Base-by-base conservation (phyloP, 495 filamentous ascomycete genomes). In the Penicillium bovifimosum region DNA sequence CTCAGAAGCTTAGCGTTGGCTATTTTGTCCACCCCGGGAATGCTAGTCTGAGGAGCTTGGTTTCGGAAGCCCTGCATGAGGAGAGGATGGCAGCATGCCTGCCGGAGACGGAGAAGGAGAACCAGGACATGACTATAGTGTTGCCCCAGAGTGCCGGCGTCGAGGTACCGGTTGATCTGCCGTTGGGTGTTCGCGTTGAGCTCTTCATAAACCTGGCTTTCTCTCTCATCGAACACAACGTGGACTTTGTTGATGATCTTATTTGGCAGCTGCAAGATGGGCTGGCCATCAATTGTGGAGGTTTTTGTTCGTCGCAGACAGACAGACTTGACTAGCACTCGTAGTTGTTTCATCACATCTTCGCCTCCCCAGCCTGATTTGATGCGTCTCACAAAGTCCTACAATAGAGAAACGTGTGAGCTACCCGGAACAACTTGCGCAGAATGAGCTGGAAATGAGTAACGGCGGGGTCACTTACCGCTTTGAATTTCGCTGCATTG, bases 41-140 rank as follows among this genome's bases (percentile, higher is more conserved):
- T 24, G 20, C 20, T 71, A 9, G 77, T 60, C 51, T 76, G 67
- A 43, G 67, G 70, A n/a, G 75, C 36, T 48, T 82, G 73, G 18
- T 74, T 61, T 28, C 82, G 83, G 55, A 87, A 83, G 50, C 92
- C 90, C 9, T 74, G 77, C 46, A 95, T 91, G n/a, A 98, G 73
- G 64, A 95, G 88, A 1, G 91, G 91, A 67, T 98, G 93, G 58
- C 90, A 95, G 61, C 88, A 93, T 28, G 87, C 87, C 68, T 98
- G 93, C 41, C 73, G 67, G 29, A 98, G 80, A 11, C 92, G 87
- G 10, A 98, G 76, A 40, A 98, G 79, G 18, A 96, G 77, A 27
- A 95, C 86, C 14, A 96, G 76, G 39, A 96, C 85, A 57, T 87
- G 87, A 6, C 83, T 86, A 63, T 96, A 96, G 55, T 93, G 85